These are phyloP conservation scores for Cercis canadensis DNA, from an alignment of 306 rosid genomes.

Conservation along the genomic window DNA sequence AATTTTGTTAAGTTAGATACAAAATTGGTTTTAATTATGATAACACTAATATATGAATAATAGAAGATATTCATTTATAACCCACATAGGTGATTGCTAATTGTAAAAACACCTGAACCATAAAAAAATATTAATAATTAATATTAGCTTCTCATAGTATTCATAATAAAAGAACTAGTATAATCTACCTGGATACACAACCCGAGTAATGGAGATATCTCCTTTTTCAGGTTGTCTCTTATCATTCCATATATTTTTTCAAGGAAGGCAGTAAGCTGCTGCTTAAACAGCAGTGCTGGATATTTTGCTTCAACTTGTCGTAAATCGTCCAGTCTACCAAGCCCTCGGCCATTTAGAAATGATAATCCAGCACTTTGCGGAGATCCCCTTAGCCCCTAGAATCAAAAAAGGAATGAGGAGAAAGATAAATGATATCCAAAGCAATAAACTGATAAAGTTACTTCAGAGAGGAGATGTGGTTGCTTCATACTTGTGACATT, in stretches of 20 bases:
- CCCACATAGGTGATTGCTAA: conserved; percentile 16
- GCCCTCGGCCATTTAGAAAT: conserved; percentile 87
- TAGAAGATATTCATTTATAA: conserved; percentile 16
- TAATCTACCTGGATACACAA: conserved; percentile 86
- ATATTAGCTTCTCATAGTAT: background rate
- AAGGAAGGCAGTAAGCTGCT: conserved; percentile 99
- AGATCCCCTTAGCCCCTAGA: conserved; percentile 88
- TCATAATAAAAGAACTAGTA: conserved; percentile 7
- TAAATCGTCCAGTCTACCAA: conserved; percentile 88
- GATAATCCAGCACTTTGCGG: conserved; percentile 94
- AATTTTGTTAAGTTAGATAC: background rate
- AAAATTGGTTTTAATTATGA: conserved; percentile 9
- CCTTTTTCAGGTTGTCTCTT: conserved; percentile 95
- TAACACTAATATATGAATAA: conserved; percentile 4
- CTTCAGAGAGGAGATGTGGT: conserved; percentile 33
- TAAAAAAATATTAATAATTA: too few species aligned
- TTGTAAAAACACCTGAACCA: conserved; percentile 14
- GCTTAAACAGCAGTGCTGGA: conserved; percentile 96
- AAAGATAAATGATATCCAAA: conserved; percentile 32
- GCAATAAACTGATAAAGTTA: conserved; percentile 1
- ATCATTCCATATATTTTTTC: conserved; percentile 99
- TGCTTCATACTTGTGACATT: conserved; percentile 91
- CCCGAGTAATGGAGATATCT: conserved; percentile 97
- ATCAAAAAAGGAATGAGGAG: conserved; percentile 35
- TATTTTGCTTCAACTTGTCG: conserved; percentile 99